These are phyloP conservation scores for Eucalyptus leucophloia DNA, from an alignment of 345 rosid genomes.

Conservation along the genomic window DNA sequence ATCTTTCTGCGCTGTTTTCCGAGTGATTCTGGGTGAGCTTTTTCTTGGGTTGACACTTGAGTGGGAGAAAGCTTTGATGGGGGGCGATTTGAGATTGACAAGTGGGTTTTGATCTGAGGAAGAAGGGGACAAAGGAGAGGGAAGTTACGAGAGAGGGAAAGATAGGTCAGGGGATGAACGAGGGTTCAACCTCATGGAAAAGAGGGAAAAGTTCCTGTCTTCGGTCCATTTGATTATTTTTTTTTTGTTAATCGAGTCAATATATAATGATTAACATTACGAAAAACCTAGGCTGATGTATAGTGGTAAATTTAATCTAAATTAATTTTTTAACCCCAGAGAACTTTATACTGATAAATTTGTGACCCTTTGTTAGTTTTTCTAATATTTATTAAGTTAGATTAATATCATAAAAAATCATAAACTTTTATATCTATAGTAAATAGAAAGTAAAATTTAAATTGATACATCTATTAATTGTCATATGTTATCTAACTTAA, in stretches of 20 bases:
- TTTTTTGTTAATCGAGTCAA: background rate
- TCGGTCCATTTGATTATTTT: background rate
- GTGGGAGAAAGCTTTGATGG: background rate
- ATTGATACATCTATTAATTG: fast-evolving
- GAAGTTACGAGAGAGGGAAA: background rate
- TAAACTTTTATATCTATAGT: too few relatives aligned
- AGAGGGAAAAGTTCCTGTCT: background rate
- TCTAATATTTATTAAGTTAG: too few relatives aligned
- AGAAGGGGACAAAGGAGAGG: background rate
- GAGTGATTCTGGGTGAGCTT: background rate
- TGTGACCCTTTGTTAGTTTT: too few relatives aligned
- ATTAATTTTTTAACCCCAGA: too few relatives aligned
- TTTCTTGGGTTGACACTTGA: background rate
- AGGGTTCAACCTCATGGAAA: background rate
- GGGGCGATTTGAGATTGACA: background rate
- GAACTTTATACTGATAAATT: too few relatives aligned
- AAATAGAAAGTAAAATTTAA: fast-evolving
- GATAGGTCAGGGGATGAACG: background rate
- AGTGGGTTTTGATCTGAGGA: background rate
- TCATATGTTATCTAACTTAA: fast-evolving
- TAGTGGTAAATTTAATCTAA: too few relatives aligned
- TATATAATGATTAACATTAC: background rate
- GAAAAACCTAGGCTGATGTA: background rate
- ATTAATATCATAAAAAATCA: too few relatives aligned
- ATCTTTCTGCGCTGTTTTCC: background rate